These are phyloP conservation scores for Rhododendron williamsianum DNA, from an alignment of 148 eudicot genomes.

Conservation along the genomic window DNA sequence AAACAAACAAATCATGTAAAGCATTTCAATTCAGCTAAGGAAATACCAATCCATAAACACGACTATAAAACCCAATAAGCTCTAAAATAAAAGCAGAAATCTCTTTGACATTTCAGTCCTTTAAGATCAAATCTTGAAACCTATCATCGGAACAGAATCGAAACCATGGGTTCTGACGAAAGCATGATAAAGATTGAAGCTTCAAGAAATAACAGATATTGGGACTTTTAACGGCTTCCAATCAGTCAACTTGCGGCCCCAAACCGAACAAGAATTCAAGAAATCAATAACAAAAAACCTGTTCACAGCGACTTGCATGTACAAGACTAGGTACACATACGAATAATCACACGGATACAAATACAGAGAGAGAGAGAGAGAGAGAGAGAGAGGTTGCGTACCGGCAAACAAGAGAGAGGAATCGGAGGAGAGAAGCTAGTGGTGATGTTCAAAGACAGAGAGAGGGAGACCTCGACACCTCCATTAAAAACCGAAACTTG, in stretches of 20 bases:
- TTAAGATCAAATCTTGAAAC: not conserved
- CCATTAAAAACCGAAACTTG: not conserved
- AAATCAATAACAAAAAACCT: not conserved
- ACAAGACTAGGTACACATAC: not conserved
- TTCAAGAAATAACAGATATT: not conserved
- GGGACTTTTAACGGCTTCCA: not conserved
- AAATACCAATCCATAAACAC: not conserved
- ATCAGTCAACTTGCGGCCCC: conserved; percentile 7
- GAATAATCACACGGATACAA: not conserved
- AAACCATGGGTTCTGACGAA: not conserved
- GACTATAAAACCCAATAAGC: not conserved
- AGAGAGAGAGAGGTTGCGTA: not conserved
- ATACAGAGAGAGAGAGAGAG: not conserved
- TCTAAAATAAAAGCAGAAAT: not conserved
- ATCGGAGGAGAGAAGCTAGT: not conserved
- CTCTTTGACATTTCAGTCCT: not conserved
- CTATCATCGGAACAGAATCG: not conserved
- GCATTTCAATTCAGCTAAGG: not conserved
- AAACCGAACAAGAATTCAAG: not conserved
- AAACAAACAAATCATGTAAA: no score
- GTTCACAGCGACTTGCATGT: not conserved
- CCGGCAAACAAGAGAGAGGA: not conserved
- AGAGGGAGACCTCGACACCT: not conserved
- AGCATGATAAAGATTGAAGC: not conserved
- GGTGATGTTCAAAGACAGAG: not conserved